phyloP scores from a whole-genome alignment of 257 asterid genomes.

The Plantago major region DNA sequence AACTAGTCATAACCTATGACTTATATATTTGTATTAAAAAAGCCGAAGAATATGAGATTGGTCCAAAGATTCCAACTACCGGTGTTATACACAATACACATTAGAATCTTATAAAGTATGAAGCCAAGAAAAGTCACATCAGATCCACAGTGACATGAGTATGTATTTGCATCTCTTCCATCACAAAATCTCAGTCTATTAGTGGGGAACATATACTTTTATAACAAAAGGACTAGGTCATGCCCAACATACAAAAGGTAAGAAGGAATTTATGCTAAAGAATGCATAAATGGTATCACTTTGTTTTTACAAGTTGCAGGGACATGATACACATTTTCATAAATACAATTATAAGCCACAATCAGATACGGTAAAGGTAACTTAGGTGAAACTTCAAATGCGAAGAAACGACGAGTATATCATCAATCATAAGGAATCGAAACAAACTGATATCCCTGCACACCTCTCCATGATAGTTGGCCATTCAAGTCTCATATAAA shows the following conservation, averaged over 20 bases:
- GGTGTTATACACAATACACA: background rate
- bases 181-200: background rate
- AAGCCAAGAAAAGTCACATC: background rate
- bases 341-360: too few relatives aligned
- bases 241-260: background rate
- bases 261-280: conserved; percentile 1
- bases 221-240: background rate
- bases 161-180: background rate
- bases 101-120: background rate
- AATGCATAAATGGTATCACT: background rate
- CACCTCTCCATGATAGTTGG: conserved; percentile 63
- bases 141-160: background rate
- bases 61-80: background rate
- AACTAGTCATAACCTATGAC: too few relatives aligned
- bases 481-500: conserved; percentile 55
- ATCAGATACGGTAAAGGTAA: background rate
- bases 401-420: conserved; percentile 18
- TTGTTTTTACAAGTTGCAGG: background rate
- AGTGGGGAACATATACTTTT: background rate
- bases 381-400: background rate
- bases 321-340: background rate
- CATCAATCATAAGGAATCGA: conserved; percentile 78
- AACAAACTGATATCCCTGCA: conserved; percentile 51
- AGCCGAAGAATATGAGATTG: too few relatives aligned
- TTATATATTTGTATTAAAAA: too few relatives aligned